A percentile compares a stretch with the other conserved stretches of the same genome.
phyloP scores from a whole-genome alignment of 257 asterid species.

The Scutellaria galericulata region DNA sequence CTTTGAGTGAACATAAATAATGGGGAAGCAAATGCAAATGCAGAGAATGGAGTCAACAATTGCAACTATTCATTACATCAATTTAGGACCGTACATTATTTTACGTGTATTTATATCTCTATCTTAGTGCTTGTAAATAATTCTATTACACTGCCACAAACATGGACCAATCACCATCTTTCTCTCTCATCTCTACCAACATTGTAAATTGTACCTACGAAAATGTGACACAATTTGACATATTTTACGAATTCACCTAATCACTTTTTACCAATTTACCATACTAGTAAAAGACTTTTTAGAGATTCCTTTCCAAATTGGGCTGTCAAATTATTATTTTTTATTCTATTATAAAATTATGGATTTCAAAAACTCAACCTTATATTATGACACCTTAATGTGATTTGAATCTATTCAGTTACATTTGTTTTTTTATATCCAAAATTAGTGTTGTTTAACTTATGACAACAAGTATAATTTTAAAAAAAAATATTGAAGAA shows the following conservation, averaged over 20 bases:
- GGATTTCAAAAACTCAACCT: no score
- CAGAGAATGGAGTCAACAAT: conserved; percentile 48
- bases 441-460: no score
- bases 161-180: conserved; percentile 34
- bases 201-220: conserved; percentile 36
- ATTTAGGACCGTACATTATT: conserved; percentile 25
- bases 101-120: neutral
- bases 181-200: conserved; percentile 33
- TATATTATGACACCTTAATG: no score
- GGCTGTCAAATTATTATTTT: no score
- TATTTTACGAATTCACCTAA: neutral
- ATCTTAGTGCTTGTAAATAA: conserved; percentile 26
- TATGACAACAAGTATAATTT: no score
- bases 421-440: no score
- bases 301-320: neutral
- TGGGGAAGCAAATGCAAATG: conserved; percentile 44
- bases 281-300: neutral
- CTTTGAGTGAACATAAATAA: conserved; percentile 32
- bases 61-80: conserved; percentile 39
- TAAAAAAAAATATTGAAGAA: no score
- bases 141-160: conserved; percentile 13
- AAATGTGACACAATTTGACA: conserved; percentile 10
- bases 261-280: conserved; percentile 8
- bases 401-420: no score
- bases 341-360: no score